Evolutionary conservation across 2,329 filamentous ascomycete species (phyloP).

Genomic region (Aspergillus sp.): DNA sequence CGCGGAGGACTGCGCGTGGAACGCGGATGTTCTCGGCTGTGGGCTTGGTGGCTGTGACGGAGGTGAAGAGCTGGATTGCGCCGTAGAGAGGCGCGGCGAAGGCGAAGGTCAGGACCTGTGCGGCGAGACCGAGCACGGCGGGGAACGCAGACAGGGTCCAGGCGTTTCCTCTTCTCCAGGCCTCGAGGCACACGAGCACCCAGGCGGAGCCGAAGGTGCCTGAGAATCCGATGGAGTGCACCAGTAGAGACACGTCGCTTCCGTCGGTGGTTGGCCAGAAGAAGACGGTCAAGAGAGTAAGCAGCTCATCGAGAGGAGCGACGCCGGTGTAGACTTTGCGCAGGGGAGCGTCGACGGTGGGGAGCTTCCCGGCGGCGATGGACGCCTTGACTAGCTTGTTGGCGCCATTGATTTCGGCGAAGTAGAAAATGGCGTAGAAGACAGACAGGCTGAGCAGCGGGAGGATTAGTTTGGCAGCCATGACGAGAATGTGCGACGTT

Average conservation of each 20-base stretch:
- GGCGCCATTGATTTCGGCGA: constrained; percentile 33
- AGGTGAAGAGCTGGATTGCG: constrained; percentile 44
- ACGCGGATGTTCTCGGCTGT: constrained; percentile 34
- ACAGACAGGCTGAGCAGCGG: constrained; percentile 32
- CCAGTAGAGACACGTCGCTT: constrained; percentile 31
- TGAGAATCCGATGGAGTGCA: constrained; percentile 41
- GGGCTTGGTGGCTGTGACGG: constrained; percentile 39
- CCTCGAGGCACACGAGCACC: constrained; percentile 46
- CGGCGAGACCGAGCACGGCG: constrained; percentile 39
- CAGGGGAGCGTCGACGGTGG: constrained; percentile 27
- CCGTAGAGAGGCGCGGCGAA: constrained; percentile 46
- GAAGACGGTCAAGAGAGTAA: constrained; percentile 36
- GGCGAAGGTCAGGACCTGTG: constrained; percentile 47
- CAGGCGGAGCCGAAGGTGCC: constrained; percentile 45
- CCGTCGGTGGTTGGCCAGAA: constrained; percentile 44
- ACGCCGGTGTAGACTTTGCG: constrained; percentile 36
- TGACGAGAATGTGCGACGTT: not conserved
- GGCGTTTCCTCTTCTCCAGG: constrained; percentile 45
- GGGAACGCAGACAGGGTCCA: constrained; percentile 41
- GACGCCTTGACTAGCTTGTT: constrained; percentile 19
- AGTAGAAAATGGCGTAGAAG: constrained; percentile 36
- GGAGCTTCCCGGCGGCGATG: constrained; percentile 26
- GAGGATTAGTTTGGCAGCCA: constrained; percentile 23
- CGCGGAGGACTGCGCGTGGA: constrained; percentile 30
- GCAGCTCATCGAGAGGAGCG: constrained; percentile 30